Conservation (phyloP, 345 rosid genomes). For the Psidium guajava region DNA sequence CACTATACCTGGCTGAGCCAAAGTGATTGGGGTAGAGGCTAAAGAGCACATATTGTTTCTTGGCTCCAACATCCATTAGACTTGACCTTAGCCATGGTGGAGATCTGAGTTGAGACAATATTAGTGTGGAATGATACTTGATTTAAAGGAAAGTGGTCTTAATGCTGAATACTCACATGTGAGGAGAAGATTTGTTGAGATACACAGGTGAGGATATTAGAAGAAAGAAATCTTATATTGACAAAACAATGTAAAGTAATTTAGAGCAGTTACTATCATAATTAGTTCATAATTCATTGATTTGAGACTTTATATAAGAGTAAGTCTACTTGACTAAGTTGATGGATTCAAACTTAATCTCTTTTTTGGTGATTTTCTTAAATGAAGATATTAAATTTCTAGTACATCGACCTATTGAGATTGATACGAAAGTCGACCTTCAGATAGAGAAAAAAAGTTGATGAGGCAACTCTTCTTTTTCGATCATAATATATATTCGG, state of each 20-base stretch:
- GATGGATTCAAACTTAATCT: fast-evolving
- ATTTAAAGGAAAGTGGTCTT: neutral
- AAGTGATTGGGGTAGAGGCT: neutral
- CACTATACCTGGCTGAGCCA: neutral
- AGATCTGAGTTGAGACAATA: neutral
- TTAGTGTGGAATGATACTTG: neutral
- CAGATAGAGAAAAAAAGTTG: neutral
- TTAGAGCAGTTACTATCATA: neutral
- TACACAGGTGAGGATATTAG: neutral
- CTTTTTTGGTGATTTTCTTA: neutral
- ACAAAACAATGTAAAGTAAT: neutral
- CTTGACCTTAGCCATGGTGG: neutral
- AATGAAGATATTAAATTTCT: neutral
- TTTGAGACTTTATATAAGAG: neutral
- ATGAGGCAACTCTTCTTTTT: neutral
- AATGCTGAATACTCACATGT: neutral
- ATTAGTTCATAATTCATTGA: neutral
- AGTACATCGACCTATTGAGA: neutral
- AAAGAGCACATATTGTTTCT: neutral
- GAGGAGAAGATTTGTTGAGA: neutral
- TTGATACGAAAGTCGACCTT: neutral
- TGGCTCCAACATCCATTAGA: neutral
- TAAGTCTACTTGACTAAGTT: neutral
- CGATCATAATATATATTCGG: neutral
- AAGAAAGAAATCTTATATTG: neutral